Percentiles rank a stretch among this genome's conserved stretches.
phyloP scores from a whole-genome alignment of 1,284 basidiomycete genomes.

The Neonothopanus nambi region DNA sequence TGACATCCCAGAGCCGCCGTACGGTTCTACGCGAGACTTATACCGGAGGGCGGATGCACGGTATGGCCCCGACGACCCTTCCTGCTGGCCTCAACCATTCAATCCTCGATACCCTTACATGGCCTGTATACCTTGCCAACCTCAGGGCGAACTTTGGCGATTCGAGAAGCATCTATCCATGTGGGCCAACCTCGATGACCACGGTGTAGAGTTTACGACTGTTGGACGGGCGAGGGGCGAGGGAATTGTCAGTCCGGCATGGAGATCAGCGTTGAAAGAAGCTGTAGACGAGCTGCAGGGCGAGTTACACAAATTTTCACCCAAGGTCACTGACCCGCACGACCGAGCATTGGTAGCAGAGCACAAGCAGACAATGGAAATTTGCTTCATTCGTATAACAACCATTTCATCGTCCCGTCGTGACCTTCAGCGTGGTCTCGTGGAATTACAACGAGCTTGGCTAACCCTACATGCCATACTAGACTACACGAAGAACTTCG shows the following conservation, averaged over 20 bases:
- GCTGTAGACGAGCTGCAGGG: too few relatives aligned
- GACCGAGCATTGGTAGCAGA: too few relatives aligned
- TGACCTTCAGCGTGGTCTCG: too few relatives aligned
- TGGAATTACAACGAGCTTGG: too few relatives aligned
- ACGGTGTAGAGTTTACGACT: not conserved
- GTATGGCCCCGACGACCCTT: conserved; percentile 5
- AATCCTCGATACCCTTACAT: not conserved
- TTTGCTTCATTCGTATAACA: too few relatives aligned
- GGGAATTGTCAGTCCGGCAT: not conserved
- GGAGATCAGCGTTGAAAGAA: too few relatives aligned
- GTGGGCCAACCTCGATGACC: not conserved
- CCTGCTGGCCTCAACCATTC: conserved; percentile 4
- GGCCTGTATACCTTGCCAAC: not conserved
- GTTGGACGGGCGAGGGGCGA: not conserved
- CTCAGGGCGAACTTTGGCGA: not conserved
- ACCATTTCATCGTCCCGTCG: too few relatives aligned
- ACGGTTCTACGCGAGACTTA: conserved; percentile 10
- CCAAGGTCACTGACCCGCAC: too few relatives aligned
- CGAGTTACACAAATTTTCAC: too few relatives aligned
- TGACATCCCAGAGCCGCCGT: not conserved
- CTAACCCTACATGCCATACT: too few relatives aligned
- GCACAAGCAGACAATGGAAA: too few relatives aligned
- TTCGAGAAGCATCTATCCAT: not conserved
- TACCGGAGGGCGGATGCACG: conserved; percentile 1
- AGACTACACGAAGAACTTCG: too few relatives aligned